phyloP scores from a whole-genome alignment of 805 yeast genomes.

The Yarrowia hollandica region DNA sequence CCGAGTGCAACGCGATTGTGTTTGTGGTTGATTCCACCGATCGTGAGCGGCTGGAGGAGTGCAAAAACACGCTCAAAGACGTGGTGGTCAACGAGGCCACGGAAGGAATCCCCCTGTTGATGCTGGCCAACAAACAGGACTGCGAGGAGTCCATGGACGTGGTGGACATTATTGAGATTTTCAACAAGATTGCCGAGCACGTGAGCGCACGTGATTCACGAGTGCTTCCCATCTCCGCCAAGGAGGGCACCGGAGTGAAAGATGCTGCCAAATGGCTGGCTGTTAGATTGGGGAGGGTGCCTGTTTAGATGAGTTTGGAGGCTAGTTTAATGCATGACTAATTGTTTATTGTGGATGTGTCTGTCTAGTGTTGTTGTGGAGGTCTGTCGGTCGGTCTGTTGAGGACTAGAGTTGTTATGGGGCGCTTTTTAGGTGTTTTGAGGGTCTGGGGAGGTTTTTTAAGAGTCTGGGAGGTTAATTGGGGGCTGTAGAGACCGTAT shows the following conservation, averaged over 20 bases:
- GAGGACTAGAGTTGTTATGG: too few relatives aligned
- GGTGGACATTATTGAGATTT: conserved; percentile 76
- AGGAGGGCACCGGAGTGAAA: conserved; percentile 71
- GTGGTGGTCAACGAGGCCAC: conserved; percentile 59
- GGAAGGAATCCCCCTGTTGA: conserved; percentile 83
- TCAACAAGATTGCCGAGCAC: conserved; percentile 78
- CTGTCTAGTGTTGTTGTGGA: too few relatives aligned
- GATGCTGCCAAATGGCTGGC: conserved; percentile 91
- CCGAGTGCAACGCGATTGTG: conserved; percentile 84
- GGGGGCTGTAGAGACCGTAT: too few relatives aligned
- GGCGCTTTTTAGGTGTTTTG: too few relatives aligned
- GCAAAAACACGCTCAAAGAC: conserved; percentile 59
- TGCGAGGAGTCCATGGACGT: conserved; percentile 67
- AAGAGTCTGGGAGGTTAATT: too few relatives aligned
- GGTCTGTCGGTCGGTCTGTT: too few relatives aligned
- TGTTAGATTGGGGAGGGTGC: not conserved
- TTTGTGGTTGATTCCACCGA: conserved; percentile 93
- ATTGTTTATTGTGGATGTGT: too few relatives aligned
- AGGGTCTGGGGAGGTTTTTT: too few relatives aligned
- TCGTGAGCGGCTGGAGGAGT: conserved; percentile 76
- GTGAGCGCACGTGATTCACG: conserved; percentile 88
- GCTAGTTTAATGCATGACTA: not conserved
- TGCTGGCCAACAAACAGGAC: conserved; percentile 96
- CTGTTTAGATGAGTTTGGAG: not conserved
- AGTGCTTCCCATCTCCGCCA: conserved; percentile 85